These are phyloP conservation scores for Hymenoscyphus albidus DNA, from an alignment of 2,329 filamentous ascomycete genomes.

Conservation along the genomic window DNA sequence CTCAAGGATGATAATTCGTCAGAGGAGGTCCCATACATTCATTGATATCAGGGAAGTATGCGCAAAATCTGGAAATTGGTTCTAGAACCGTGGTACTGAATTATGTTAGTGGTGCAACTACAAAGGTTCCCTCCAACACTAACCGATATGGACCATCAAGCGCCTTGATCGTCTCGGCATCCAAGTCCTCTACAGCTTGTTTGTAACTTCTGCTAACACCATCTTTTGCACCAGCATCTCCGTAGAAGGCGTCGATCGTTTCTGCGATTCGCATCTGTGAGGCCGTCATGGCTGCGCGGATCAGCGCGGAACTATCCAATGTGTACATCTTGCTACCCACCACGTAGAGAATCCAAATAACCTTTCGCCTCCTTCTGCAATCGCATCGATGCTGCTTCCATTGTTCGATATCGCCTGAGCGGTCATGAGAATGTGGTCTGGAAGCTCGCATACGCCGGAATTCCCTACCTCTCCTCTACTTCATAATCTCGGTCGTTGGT, in stretches of 20 bases:
- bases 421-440: conserved; percentile 18
- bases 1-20: background rate
- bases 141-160: conserved; percentile 91
- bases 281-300: conserved; percentile 80
- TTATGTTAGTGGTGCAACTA: conserved; percentile 19
- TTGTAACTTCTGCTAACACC: conserved; percentile 97
- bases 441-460: background rate
- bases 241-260: conserved; percentile 99
- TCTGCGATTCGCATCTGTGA: conserved; percentile 99
- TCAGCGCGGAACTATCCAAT: conserved; percentile 14
- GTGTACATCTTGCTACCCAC: conserved; percentile 41
- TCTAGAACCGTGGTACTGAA: conserved; percentile 83
- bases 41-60: conserved; percentile 98
- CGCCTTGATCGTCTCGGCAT: conserved; percentile 97
- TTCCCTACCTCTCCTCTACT: conserved; percentile 76
- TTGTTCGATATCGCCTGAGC: conserved; percentile 83
- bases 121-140: conserved; percentile 9
- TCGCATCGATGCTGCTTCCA: conserved; percentile 89
- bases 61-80: conserved; percentile 92
- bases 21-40: conserved; percentile 59
- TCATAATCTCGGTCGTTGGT: conserved; percentile 99
- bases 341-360: conserved; percentile 91
- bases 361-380: conserved; percentile 98
- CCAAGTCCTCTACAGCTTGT: conserved; percentile 94
- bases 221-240: conserved; percentile 89